These are phyloP conservation scores for Mycena chlorophos DNA, from an alignment of 768 basidiomycete genomes.

Conservation along the genomic window DNA sequence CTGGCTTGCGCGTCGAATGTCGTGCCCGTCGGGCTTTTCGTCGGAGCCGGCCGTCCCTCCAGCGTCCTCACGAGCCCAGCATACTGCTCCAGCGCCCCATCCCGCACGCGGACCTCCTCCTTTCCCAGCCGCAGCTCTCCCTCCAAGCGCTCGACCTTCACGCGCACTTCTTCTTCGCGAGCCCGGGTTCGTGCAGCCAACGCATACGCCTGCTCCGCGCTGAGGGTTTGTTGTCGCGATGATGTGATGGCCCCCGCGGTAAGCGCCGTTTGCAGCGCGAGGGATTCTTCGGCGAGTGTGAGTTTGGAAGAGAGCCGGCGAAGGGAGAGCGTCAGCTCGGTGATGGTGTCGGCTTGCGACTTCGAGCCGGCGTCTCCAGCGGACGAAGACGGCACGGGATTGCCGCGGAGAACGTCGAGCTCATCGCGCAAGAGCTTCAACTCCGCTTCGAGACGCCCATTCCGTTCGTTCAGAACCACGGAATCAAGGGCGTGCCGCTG, in stretches of 20 bases:
- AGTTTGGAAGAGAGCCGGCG: slow-evolving; percentile 71
- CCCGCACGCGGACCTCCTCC: slow-evolving; percentile 62
- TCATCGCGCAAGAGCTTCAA: slow-evolving; percentile 44
- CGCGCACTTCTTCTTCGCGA: slow-evolving; percentile 53
- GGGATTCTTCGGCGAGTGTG: slow-evolving; percentile 54
- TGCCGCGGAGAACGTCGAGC: slow-evolving; percentile 37
- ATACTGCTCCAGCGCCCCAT: slow-evolving; percentile 69
- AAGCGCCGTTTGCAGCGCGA: slow-evolving; percentile 51
- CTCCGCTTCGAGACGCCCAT: slow-evolving; percentile 43
- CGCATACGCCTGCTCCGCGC: slow-evolving; percentile 54
- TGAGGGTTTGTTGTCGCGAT: slow-evolving; percentile 40
- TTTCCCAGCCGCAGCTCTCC: slow-evolving; percentile 47
- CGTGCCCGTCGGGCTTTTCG: slow-evolving; percentile 28
- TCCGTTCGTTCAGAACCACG: slow-evolving; percentile 33
- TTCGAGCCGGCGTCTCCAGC: not conserved
- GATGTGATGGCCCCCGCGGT: slow-evolving; percentile 46
- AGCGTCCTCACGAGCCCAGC: slow-evolving; percentile 71
- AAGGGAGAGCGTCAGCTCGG: slow-evolving; percentile 64
- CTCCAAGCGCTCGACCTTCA: slow-evolving; percentile 51
- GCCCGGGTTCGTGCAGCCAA: slow-evolving; percentile 54
- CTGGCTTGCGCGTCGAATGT: slow-evolving; percentile 5
- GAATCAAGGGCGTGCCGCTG: slow-evolving; percentile 49
- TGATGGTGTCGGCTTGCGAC: not conserved
- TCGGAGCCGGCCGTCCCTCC: slow-evolving; percentile 49
- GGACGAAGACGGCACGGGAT: slow-evolving; percentile 36